Conservation (phyloP, 345 rosid genomes). For the Murraya koenigii region DNA sequence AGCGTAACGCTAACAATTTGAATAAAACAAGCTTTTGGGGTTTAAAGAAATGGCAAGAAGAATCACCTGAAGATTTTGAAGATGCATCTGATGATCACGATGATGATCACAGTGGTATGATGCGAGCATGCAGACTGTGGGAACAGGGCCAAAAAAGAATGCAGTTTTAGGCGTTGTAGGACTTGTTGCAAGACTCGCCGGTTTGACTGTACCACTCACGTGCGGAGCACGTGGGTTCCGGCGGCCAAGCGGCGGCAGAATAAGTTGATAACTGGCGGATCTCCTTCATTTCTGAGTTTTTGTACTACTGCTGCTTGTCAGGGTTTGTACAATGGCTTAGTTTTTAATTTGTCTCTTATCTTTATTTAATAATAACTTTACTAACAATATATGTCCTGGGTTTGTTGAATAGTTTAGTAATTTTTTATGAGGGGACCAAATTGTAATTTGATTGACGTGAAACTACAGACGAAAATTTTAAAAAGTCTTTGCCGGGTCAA, state of each 20-base stretch:
- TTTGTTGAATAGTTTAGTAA: neutral
- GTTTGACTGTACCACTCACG: conserved; percentile 66
- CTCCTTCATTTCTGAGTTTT: conserved; percentile 35
- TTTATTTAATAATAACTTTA: too few relatives aligned
- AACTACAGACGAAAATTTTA: conserved; percentile 37
- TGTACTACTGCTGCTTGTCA: conserved; percentile 44
- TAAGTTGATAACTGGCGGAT: conserved; percentile 5
- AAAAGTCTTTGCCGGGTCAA: conserved; percentile 38
- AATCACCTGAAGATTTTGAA: conserved; percentile 27
- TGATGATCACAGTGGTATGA: conserved; percentile 8
- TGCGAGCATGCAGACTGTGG: conserved; percentile 77
- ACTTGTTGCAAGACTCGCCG: conserved; percentile 84
- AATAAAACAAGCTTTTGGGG: conserved; percentile 18
- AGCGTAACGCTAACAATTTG: neutral
- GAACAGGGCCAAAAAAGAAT: conserved; percentile 81
- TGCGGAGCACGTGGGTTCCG: conserved; percentile 87
- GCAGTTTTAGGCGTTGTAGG: conserved; percentile 61
- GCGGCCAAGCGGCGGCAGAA: conserved; percentile 46
- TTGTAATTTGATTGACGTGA: neutral
- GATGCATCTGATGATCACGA: neutral
- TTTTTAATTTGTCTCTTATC: too few relatives aligned
- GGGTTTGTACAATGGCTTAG: conserved; percentile 26
- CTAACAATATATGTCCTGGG: neutral
- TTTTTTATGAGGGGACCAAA: neutral
- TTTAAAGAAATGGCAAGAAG: conserved; percentile 21